Conservation (phyloP, 2,329 filamentous ascomycete genomes). For the Alternaria angustiovoidea region DNA sequence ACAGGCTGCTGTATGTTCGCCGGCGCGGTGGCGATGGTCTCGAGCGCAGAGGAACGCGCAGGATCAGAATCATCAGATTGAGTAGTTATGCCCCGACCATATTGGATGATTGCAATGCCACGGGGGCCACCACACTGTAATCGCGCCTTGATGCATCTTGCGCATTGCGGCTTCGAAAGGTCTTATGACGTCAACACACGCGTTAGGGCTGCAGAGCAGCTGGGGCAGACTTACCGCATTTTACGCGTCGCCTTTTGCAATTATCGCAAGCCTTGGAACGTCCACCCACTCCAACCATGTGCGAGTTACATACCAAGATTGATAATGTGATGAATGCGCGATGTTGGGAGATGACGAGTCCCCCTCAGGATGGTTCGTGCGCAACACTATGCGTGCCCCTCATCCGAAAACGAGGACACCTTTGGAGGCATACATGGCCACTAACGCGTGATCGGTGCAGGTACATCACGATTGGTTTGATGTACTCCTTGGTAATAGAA, state of each 20-base stretch:
- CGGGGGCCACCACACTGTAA: background rate
- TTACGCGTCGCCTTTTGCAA: background rate
- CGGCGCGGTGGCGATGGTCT: background rate
- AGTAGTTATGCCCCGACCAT: background rate
- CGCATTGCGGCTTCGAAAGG: background rate
- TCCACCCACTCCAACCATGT: conserved; percentile 1
- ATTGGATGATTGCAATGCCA: background rate
- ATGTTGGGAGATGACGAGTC: background rate
- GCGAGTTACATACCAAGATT: background rate
- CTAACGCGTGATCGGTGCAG: too few relatives aligned
- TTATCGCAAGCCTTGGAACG: background rate
- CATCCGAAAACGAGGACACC: too few relatives aligned
- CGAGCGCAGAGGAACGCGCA: background rate
- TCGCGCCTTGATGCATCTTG: conserved; percentile 1
- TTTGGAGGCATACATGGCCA: too few relatives aligned
- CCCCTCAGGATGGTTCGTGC: background rate
- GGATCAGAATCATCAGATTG: background rate
- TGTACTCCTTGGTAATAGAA: too few relatives aligned
- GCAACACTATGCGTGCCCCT: background rate
- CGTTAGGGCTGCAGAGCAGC: background rate
- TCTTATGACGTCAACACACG: background rate
- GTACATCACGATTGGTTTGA: too few relatives aligned
- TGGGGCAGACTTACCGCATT: background rate
- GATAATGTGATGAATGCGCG: background rate
- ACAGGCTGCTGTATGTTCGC: background rate